Conservation (phyloP, 2,329 filamentous ascomycete species). For the Knoxdaviesia capensis region DNA sequence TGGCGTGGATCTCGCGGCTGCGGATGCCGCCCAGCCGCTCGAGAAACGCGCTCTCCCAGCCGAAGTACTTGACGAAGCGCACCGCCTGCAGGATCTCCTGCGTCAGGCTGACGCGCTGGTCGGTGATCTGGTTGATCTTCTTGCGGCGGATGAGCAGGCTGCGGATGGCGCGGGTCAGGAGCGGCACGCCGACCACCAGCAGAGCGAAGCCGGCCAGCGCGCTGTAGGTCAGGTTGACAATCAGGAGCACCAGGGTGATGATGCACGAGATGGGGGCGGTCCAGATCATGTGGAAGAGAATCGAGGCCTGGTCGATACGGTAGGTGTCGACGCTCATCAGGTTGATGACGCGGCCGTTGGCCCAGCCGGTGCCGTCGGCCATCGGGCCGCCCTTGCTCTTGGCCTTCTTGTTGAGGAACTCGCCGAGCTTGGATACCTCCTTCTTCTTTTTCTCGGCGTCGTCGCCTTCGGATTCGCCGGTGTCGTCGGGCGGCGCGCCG, state of each 20-base stretch:
- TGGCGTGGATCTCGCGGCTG: constrained; percentile 56
- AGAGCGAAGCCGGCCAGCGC: constrained; percentile 75
- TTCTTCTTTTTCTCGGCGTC: constrained; percentile 21
- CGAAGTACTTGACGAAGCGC: constrained; percentile 90
- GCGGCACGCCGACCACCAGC: constrained; percentile 56
- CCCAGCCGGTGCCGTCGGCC: constrained; percentile 66
- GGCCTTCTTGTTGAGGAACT: constrained; percentile 13
- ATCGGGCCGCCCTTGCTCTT: constrained; percentile 20
- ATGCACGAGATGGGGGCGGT: constrained; percentile 61
- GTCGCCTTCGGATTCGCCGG: constrained; percentile 27
- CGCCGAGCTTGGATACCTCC: constrained; percentile 2
- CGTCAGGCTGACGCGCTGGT: constrained; percentile 75
- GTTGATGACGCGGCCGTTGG: constrained; percentile 79
- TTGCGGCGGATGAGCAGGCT: constrained; percentile 56
- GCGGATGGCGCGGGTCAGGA: constrained; percentile 59
- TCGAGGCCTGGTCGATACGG: constrained; percentile 72
- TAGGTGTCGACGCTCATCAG: constrained; percentile 93
- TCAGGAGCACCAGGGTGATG: constrained; percentile 58
- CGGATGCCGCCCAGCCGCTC: constrained; percentile 56
- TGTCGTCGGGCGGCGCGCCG: constrained; percentile 18
- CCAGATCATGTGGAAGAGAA: constrained; percentile 85
- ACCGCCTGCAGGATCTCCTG: constrained; percentile 86
- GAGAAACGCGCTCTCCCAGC: constrained; percentile 81
- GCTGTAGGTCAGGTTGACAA: constrained; percentile 79
- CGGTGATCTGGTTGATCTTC: constrained; percentile 80